phyloP scores from a whole-genome alignment of 192 early-diverging fungal species.

The Mortierella hygrophila region DNA sequence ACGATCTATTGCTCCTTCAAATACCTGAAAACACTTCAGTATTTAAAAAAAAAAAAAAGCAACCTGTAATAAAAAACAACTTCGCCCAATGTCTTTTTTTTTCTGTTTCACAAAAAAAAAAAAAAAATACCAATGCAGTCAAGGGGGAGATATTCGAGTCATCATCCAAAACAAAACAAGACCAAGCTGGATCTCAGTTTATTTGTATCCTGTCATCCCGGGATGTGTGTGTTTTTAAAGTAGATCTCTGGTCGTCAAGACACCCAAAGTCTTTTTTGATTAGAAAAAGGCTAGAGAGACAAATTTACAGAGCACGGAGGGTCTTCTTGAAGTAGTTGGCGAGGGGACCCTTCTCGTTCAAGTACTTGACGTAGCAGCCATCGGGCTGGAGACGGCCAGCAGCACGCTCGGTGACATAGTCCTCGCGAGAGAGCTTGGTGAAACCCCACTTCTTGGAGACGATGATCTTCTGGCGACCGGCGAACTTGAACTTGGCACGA shows the following conservation, averaged over 20 bases:
- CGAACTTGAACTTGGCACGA: conserved; percentile 92
- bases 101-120: no score
- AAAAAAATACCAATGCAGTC: not conserved
- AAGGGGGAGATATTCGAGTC: not conserved
- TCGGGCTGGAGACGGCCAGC: conserved; percentile 89
- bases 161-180: conserved; percentile 9
- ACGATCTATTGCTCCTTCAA: conserved; percentile 3
- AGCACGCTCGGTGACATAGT: conserved; percentile 85
- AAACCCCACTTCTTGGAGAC: conserved; percentile 99
- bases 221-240: not conserved
- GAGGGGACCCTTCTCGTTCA: conserved; percentile 88
- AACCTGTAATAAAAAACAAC: not conserved
- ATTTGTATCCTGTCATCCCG: conserved; percentile 3
- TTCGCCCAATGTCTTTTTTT: not conserved
- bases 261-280: not conserved
- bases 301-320: conserved; percentile 27
- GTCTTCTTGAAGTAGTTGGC: conserved; percentile 59
- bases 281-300: not conserved
- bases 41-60: not conserved
- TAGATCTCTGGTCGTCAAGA: conserved; percentile 7
- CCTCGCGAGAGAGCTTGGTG: conserved; percentile 95
- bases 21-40: not conserved
- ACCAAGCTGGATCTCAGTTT: conserved; percentile 5
- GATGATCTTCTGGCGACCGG: conserved; percentile 98
- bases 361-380: conserved; percentile 96